phyloP scores from a whole-genome alignment of 805 yeast species.

The Brettanomyces naardenensis region DNA sequence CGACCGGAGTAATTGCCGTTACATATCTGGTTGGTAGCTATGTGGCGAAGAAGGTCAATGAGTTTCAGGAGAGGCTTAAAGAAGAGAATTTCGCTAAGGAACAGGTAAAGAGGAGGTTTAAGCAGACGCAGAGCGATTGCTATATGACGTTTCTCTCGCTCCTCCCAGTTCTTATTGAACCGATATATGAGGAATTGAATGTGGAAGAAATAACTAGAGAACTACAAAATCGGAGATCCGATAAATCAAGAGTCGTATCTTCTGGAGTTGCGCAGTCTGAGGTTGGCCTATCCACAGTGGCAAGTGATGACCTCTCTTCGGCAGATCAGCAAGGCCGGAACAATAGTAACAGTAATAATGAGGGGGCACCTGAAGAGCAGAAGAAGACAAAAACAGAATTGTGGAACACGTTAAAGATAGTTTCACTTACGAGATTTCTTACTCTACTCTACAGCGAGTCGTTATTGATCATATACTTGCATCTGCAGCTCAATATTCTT shows the following conservation, averaged over 20 bases:
- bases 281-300: conserved; percentile 3
- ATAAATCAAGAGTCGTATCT: conserved; percentile 26
- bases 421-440: conserved; percentile 65
- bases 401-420: conserved; percentile 76
- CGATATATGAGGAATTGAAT: conserved; percentile 52
- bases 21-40: conserved; percentile 36
- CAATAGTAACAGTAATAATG: neutral
- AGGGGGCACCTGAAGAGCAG: conserved; percentile 3
- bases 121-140: conserved; percentile 89
- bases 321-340: neutral
- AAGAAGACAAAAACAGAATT: conserved; percentile 51
- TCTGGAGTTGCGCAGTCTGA: conserved; percentile 15
- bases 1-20: conserved; percentile 37
- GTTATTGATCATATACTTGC: conserved; percentile 65
- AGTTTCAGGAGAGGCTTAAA: conserved; percentile 42
- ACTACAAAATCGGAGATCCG: conserved; percentile 42
- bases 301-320: conserved; percentile 1
- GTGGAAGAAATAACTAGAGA: conserved; percentile 70
- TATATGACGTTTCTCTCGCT: conserved; percentile 75
- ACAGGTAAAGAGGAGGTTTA: conserved; percentile 72
- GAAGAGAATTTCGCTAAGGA: conserved; percentile 56
- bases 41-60: conserved; percentile 36
- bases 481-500: conserved; percentile 79
- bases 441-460: conserved; percentile 64
- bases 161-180: conserved; percentile 65